Evolutionary conservation across 306 rosid species (phyloP), one percentile per base, ranked within the genome.

Genomic region (Acacia confusa): DNA sequence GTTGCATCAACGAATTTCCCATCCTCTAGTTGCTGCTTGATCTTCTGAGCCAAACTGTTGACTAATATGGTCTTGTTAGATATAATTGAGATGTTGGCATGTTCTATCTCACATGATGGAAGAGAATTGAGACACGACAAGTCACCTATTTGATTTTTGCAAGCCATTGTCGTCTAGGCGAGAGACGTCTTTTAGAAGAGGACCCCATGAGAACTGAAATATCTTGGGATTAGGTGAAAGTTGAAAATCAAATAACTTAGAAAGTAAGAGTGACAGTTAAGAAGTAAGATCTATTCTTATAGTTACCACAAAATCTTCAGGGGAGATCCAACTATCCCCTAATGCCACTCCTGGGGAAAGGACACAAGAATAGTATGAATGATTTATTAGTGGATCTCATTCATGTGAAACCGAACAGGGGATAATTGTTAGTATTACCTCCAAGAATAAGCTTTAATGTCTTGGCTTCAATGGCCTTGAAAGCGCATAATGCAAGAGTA

Each of bases 321-420:
- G 98, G 57, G 99, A 95, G 79, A 95, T 95, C 99, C 99, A 95
- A 74, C 89, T 87, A 70, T 95, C 93, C 73, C 99, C 99, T 75
- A 95, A 83, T 82, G 90, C 94, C 85, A 95, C 99, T 74, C 99
- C 98, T 94, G 72, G 55, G 78, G 6, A 53, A 58, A 64, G 60
- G 44, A 84, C 64, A 58, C 48, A 14, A 36, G 20, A 63, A 2
- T 34, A 11, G 70, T 43, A 78, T 27, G 6, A 41, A 78, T 15
- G 24, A 80, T 65, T 55, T 55, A n/a, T n/a, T 55, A 19, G 25
- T 8, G 48, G 30, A 64, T 40, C 53, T 22, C 60, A 75, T 63
- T 63, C 69, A 27, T 63, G n/a, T 30, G 34, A 63, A 63, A 63
- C 40, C 16, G n/a, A 28, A 63, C n/a, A 27, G 16, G 69, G 40